Conservation (phyloP, 306 rosid species). For the Vachellia pachyceras region DNA sequence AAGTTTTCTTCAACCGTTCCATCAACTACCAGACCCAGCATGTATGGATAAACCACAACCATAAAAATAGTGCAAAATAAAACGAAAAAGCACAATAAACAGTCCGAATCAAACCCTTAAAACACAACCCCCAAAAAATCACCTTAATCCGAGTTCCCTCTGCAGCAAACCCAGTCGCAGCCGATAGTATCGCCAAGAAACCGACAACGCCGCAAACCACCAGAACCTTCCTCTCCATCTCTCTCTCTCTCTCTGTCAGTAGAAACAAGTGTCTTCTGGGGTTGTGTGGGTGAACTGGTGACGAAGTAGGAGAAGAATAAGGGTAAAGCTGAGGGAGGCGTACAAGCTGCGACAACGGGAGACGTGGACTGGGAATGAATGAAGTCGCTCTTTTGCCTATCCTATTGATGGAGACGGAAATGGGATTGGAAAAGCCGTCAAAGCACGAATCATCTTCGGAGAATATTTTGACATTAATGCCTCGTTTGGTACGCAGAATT, state of each 20-base stretch:
- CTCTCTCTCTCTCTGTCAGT: slow-evolving; percentile 6
- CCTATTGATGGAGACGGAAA: no score
- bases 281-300: neutral
- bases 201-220: slow-evolving; percentile 60
- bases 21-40: slow-evolving; percentile 6
- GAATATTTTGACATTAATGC: no score
- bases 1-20: neutral
- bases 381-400: no score
- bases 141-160: slow-evolving; percentile 91
- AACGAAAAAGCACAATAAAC: neutral
- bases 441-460: no score
- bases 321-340: neutral
- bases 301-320: neutral
- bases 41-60: neutral
- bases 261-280: neutral
- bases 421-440: no score
- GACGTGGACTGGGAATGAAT: neutral
- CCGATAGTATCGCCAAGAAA: slow-evolving; percentile 72
- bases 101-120: neutral
- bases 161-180: slow-evolving; percentile 79
- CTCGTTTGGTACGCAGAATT: no score
- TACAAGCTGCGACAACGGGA: neutral
- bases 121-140: neutral
- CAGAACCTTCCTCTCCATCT: slow-evolving; percentile 71
- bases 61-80: neutral